phyloP scores from a whole-genome alignment of 257 asterid genomes.

The Cinchona pubescens region DNA sequence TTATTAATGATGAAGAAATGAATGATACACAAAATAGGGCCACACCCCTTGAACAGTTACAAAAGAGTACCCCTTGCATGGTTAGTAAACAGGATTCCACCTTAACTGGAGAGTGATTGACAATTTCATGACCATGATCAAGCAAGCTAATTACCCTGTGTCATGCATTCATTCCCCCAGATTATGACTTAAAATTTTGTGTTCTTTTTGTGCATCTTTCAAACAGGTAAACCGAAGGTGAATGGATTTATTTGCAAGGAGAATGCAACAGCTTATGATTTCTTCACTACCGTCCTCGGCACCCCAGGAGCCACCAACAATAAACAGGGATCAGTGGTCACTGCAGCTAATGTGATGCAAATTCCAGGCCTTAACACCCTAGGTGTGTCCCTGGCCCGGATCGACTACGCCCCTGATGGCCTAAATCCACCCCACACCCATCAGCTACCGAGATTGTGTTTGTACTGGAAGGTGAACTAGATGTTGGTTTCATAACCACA shows the following conservation, averaged over 20 bases:
- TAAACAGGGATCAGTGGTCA: conserved; percentile 51
- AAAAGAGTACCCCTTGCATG: neutral
- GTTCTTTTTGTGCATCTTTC: neutral
- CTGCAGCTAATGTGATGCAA: conserved; percentile 57
- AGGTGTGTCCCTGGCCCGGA: conserved; percentile 73
- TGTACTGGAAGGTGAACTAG: conserved; percentile 64
- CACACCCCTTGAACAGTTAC: neutral
- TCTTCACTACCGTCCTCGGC: conserved; percentile 45
- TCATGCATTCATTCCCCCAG: neutral
- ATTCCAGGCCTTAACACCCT: conserved; percentile 87
- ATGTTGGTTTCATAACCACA: conserved; percentile 84
- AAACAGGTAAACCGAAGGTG: conserved; percentile 31
- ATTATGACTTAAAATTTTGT: neutral
- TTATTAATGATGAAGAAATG: no score
- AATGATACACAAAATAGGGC: no score
- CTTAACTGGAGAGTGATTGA: no score
- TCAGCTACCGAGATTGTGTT: conserved; percentile 77
- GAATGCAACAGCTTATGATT: conserved; percentile 54
- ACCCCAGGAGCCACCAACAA: conserved; percentile 67
- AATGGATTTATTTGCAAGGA: conserved; percentile 67
- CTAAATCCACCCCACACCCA: conserved; percentile 85
- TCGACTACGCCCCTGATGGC: conserved; percentile 82
- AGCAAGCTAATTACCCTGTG: neutral
- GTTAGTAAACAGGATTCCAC: neutral
- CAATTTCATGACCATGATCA: no score